Conservation (phyloP, 805 yeast genomes). For the Huiozyma naganishii region DNA sequence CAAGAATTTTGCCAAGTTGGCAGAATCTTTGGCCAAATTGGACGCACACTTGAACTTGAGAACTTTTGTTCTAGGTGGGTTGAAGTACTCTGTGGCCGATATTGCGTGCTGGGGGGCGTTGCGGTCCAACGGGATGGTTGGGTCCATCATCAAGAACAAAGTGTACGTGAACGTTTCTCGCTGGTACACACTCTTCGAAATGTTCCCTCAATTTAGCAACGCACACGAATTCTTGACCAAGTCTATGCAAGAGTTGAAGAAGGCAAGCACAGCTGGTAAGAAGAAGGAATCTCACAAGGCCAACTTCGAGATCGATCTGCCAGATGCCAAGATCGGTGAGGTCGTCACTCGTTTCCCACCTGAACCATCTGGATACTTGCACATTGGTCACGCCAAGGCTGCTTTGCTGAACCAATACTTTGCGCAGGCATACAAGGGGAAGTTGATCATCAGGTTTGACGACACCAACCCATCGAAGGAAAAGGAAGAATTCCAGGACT, state of each 20-base stretch:
- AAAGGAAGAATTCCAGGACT: slow-evolving; percentile 86
- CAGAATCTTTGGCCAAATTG: slow-evolving; percentile 65
- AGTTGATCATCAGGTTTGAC: slow-evolving; percentile 91
- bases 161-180: slow-evolving; percentile 80
- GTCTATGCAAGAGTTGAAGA: slow-evolving; percentile 64
- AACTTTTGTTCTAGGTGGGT: slow-evolving; percentile 58
- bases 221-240: slow-evolving; percentile 57
- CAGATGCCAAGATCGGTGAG: slow-evolving; percentile 84
- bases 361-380: slow-evolving; percentile 95
- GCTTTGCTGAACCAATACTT: slow-evolving; percentile 94
- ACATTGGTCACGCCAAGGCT: slow-evolving; percentile 98
- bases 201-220: slow-evolving; percentile 56
- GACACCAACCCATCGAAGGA: slow-evolving; percentile 98
- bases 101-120: slow-evolving; percentile 87
- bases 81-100: slow-evolving; percentile 64
- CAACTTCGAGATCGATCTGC: slow-evolving; percentile 84
- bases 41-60: slow-evolving; percentile 80
- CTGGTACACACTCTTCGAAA: slow-evolving; percentile 78
- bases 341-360: slow-evolving; percentile 99
- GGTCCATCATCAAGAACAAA: slow-evolving; percentile 76
- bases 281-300: slow-evolving; percentile 89
- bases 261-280: slow-evolving; percentile 50
- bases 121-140: slow-evolving; percentile 88
- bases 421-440: slow-evolving; percentile 93
- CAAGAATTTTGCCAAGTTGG: slow-evolving; percentile 81